Conservation (phyloP, 164 flowering plant species). For the Liquidambar formosana region DNA sequence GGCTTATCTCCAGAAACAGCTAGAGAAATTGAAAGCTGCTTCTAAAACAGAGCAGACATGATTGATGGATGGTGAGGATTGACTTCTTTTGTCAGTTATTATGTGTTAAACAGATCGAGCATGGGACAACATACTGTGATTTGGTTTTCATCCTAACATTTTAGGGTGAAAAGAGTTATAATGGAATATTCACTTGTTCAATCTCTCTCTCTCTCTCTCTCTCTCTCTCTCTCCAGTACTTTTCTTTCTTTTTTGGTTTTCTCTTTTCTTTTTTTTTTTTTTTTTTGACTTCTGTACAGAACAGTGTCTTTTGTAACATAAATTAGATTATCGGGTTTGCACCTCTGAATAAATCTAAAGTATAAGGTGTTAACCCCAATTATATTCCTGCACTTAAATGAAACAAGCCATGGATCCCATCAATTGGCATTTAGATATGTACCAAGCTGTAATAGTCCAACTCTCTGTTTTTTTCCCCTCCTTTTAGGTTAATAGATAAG, state of each 20-base stretch:
- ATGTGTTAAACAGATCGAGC: background rate
- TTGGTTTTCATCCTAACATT: background rate
- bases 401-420: no score
- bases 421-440: no score
- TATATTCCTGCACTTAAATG: no score
- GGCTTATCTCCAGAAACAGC: slow-evolving; percentile 76
- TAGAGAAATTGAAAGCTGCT: slow-evolving; percentile 77
- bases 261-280: background rate
- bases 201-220: no score
- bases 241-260: no score
- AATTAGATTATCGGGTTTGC: background rate
- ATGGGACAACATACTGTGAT: background rate
- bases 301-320: background rate
- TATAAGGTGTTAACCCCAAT: no score
- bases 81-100: background rate
- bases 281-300: background rate
- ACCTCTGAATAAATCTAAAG: background rate
- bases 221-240: no score
- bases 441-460: no score
- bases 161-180: background rate
- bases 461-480: no score
- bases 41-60: slow-evolving; percentile 39
- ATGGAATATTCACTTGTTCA: background rate
- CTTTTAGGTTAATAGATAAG: no score
- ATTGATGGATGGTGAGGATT: background rate